Evolutionary conservation across 257 asterid species (phyloP), one percentile per base, ranked within the genome.

Genomic region (Nicotiana benthamiana): DNA sequence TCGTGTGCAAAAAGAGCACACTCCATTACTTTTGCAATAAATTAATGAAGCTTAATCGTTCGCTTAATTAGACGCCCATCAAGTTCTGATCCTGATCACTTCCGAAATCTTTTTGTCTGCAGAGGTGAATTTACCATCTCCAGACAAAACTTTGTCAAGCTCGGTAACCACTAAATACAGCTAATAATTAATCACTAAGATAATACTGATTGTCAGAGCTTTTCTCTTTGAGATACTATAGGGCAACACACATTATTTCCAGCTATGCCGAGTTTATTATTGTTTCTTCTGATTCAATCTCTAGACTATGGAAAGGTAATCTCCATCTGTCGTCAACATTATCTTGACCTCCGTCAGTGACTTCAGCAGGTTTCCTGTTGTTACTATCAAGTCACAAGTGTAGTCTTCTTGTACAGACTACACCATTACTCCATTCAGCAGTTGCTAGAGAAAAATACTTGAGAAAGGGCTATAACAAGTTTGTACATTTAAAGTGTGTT

Each of bases 101-200:
- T 67, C 54, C 28, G 4, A 67, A 67, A 67, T 8, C 54, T n/a
- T 67, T 36, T n/a, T n/a, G 75, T 34, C 22, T n/a, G 54, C 52
- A 67, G 30, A 67, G 54, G 54, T 36, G 28, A 34, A 67, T 67
- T 66, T 67, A 67, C 28, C 17, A 67, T 36, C 18, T 67, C 75
- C 18, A n/a, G 30, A 67, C 53, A 0, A 67, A 65, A 10, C 18
- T 67, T 66, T 67, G 28, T 18, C 75, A 6, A 67, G 53, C 18
- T 67, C 75, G 97, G 98, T 93, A 84, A 24, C 4, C 11, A 61
- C 36, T 26, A 67, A 62, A 46, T 24, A 36, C 54, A 40, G 17
- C 51, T 60, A 61, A 61, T 65, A 63, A 40, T 20, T 79, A 36
- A 26, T 75, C 70, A 79, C 5, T 1, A 22, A 16, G 62, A 8